These are phyloP conservation scores for Microdochium trichocladiopsis DNA, from an alignment of 2,329 filamentous ascomycete genomes.

Conservation along the genomic window DNA sequence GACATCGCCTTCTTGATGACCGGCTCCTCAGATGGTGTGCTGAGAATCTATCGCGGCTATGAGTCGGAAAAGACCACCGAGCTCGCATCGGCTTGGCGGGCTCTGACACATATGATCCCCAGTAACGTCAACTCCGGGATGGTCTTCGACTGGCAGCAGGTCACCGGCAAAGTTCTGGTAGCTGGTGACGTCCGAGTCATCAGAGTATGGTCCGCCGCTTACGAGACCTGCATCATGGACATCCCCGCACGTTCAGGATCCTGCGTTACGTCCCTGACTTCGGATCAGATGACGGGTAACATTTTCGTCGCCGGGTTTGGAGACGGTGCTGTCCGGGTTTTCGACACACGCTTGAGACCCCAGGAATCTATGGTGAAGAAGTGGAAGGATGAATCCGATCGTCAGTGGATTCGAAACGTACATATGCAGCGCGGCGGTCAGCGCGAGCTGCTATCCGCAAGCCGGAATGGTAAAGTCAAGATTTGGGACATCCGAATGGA, in stretches of 20 bases:
- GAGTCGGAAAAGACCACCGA: constrained; percentile 70
- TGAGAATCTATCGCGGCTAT: constrained; percentile 91
- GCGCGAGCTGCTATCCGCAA: constrained; percentile 83
- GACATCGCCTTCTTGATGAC: constrained; percentile 93
- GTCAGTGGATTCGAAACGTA: constrained; percentile 91
- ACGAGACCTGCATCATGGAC: constrained; percentile 87
- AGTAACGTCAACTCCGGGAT: constrained; percentile 92
- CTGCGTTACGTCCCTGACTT: constrained; percentile 92
- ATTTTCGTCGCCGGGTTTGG: constrained; percentile 95
- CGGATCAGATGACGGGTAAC: constrained; percentile 95
- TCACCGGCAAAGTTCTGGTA: constrained; percentile 90
- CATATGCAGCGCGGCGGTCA: constrained; percentile 96
- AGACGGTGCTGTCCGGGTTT: constrained; percentile 88
- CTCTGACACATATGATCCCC: constrained; percentile 86
- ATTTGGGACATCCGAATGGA: constrained; percentile 95
- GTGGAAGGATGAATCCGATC: constrained; percentile 82
- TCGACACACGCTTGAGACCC: constrained; percentile 78
- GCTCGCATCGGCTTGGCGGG: constrained; percentile 85
- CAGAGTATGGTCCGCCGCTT: constrained; percentile 89
- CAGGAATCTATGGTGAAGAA: constrained; percentile 91
- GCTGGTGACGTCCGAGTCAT: constrained; percentile 95
- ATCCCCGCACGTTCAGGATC: constrained; percentile 92
- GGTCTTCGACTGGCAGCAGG: constrained; percentile 98
- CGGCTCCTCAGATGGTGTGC: constrained; percentile 88
- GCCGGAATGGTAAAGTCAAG: constrained; percentile 86